Base-by-base conservation (phyloP, 805 yeast species). In the Candida takata region DNA sequence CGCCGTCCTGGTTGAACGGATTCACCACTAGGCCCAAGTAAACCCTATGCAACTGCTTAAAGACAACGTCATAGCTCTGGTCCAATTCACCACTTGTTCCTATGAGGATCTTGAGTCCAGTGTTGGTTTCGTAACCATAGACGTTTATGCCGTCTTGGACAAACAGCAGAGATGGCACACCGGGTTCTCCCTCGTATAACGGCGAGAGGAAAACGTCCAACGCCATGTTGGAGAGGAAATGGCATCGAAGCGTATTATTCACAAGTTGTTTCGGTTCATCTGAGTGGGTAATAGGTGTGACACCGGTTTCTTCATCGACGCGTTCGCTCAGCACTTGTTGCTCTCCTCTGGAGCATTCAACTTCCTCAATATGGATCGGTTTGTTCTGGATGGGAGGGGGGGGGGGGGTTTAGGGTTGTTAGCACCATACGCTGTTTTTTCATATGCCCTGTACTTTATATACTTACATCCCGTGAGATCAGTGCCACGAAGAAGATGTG, bases 161-260 rank as follows among this genome's bases (percentile, higher is more conserved):
- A 52, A 80, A 78, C 24, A 81, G 58, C 19, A 81, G 58, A 7
- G 45, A 38, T 4, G 48, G 45, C 14, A 69, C 59, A 31, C 59
- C 63, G 8, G 52, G 52, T 12, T 51, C 58, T 0, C 77, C 74
- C 21, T 58, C 57, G 36, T 62, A 62, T 13, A 55, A 60, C 5
- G 70, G 65, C 3, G 82, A 72, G 24, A 77, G 65, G 49, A 81
- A 78, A 15, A 79, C 70, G 54, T 81, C 88, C 17, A 81, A 59
- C 5, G 86, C 77, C 81, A 81, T 79, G 51, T 81, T 85, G n/a
- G 84, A 72, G 21, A 81, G 61, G 46, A 80, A 80, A 49, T 81
- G 78, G 59, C 76, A 79, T 46, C 79, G 76, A 21, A 79, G 58
- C 6, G 36, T 23, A 13, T 43, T 42, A 8, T 36, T 35, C 10